Evolutionary conservation across 345 rosid genomes (phyloP).

Genomic region (Physaria fendleri): DNA sequence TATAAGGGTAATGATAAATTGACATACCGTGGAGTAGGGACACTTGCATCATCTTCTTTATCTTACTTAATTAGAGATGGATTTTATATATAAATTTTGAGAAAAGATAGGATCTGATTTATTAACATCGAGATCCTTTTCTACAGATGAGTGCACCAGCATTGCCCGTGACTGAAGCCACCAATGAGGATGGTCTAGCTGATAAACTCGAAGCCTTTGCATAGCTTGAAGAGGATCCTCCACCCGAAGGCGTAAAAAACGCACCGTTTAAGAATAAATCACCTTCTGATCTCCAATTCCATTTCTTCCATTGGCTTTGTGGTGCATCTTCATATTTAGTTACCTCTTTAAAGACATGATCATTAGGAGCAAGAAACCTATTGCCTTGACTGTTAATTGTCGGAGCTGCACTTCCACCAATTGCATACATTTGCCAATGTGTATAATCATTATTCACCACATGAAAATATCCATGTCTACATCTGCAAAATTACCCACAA

Average conservation of each 20-base stretch:
- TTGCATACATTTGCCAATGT: no score
- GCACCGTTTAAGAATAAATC: constrained; percentile 57
- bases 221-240: constrained; percentile 45
- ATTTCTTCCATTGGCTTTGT: constrained; percentile 43
- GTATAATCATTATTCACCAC: no score
- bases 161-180: constrained; percentile 41
- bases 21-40: constrained; percentile 17
- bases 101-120: neutral
- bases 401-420: no score
- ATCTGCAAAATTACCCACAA: constrained; percentile 24
- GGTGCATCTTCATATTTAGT: constrained; percentile 50
- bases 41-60: constrained; percentile 5
- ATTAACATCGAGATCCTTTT: constrained; percentile 64
- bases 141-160: constrained; percentile 49
- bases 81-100: neutral
- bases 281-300: constrained; percentile 63
- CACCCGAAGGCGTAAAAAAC: constrained; percentile 47
- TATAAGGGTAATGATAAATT: constrained; percentile 12
- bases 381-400: constrained; percentile 69
- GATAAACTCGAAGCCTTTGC: constrained; percentile 57
- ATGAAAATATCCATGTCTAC: no score
- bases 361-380: constrained; percentile 52
- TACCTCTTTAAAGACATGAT: constrained; percentile 43
- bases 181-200: constrained; percentile 48
- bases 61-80: constrained; percentile 1